Evolutionary conservation across 306 rosid species (phyloP).

Genomic region (Quercus rubra): DNA sequence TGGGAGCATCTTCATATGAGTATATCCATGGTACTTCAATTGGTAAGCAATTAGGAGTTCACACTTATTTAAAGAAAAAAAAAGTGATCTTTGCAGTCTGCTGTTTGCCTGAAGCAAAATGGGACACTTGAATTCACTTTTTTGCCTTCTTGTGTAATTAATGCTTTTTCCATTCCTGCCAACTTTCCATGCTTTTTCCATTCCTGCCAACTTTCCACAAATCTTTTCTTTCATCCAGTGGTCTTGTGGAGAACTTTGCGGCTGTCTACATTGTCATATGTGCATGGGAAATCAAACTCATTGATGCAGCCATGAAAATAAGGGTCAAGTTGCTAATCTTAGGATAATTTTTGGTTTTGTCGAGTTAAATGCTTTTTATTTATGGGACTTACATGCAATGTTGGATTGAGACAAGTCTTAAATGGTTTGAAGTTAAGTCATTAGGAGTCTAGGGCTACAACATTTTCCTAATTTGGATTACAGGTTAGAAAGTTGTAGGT

Average conservation of each 20-base stretch:
- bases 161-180: too few relatives aligned
- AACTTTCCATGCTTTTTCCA: too few relatives aligned
- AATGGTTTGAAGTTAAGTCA: neutral
- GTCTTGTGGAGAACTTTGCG: neutral
- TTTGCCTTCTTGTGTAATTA: neutral
- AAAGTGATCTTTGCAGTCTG: neutral
- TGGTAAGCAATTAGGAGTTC: slow-evolving; percentile 54
- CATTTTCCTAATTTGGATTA: neutral
- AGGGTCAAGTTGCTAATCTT: neutral
- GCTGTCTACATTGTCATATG: neutral
- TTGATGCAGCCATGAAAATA: neutral
- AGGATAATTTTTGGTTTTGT: too few relatives aligned
- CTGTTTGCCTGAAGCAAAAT: neutral
- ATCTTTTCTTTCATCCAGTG: neutral
- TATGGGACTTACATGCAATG: neutral
- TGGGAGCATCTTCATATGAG: slow-evolving; percentile 99
- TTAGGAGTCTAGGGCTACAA: neutral
- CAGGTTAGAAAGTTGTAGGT: neutral
- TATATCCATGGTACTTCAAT: slow-evolving; percentile 89
- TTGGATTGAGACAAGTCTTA: neutral
- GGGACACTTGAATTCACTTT: neutral
- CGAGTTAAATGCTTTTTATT: too few relatives aligned
- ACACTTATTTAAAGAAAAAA: neutral
- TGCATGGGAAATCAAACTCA: neutral
- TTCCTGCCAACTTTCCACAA: neutral